Conservation (phyloP, 768 basidiomycete species). For the Tephrocybe sp. region DNA sequence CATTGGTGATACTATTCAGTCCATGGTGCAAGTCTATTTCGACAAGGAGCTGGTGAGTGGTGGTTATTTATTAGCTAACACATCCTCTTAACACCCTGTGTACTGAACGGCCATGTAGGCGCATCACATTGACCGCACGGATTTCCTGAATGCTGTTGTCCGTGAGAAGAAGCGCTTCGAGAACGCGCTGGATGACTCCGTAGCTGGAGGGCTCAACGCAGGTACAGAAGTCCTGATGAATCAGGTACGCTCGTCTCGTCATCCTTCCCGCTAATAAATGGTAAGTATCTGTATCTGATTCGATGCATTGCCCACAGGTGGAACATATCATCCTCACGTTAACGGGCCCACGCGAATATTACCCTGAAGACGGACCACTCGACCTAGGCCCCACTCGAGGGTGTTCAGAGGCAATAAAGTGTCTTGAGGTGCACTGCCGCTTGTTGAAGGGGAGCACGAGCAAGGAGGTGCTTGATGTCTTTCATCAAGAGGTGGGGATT, state of each 20-base stretch:
- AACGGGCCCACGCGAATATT: constrained; percentile 86
- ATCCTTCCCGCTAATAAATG: too few relatives aligned
- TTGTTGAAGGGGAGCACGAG: constrained; percentile 91
- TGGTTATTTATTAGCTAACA: background rate
- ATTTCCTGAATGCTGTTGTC: constrained; percentile 90
- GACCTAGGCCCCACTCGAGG: constrained; percentile 86
- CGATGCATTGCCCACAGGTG: constrained; percentile 57
- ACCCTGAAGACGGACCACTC: constrained; percentile 77
- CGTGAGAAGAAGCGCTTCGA: constrained; percentile 98
- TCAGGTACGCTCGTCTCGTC: constrained; percentile 51
- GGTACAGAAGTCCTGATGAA: constrained; percentile 96
- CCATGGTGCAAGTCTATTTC: constrained; percentile 97
- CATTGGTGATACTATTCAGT: constrained; percentile 95
- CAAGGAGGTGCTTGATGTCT: constrained; percentile 95
- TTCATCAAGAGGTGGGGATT: constrained; percentile 96
- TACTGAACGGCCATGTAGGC: constrained; percentile 41
- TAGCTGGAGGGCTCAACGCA: constrained; percentile 90
- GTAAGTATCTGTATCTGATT: background rate
- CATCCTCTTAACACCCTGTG: background rate
- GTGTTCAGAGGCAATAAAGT: constrained; percentile 86
- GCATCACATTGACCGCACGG: constrained; percentile 86
- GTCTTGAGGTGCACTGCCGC: constrained; percentile 87
- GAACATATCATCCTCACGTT: constrained; percentile 87
- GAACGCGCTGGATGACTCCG: constrained; percentile 86
- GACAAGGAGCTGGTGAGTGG: constrained; percentile 85